phyloP scores from a whole-genome alignment of 2,329 filamentous ascomycete species.

The Alternaria metachromatica region DNA sequence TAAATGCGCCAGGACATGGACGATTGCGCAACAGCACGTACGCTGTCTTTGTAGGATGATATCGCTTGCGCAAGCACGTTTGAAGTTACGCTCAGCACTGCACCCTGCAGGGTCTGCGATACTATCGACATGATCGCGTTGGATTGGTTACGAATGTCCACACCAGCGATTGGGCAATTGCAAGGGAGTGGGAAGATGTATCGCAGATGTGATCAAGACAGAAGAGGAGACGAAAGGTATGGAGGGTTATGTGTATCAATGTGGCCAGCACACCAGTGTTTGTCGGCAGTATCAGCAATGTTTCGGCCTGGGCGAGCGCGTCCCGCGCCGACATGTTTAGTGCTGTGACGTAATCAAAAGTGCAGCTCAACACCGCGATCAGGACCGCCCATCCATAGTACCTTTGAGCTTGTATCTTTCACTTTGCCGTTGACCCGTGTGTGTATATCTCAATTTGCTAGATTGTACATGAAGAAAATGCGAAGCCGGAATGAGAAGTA shows the following conservation, averaged over 20 bases:
- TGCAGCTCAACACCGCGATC: slow-evolving; percentile 10
- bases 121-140: slow-evolving; percentile 39
- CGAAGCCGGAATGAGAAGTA: neutral
- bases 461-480: neutral
- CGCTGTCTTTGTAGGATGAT: slow-evolving; percentile 65
- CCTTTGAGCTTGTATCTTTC: neutral
- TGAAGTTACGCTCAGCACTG: slow-evolving; percentile 69
- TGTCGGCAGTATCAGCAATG: slow-evolving; percentile 11
- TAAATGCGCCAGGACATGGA: neutral
- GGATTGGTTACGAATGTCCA: neutral
- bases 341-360: slow-evolving; percentile 14
- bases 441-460: neutral
- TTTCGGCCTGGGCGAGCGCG: slow-evolving; percentile 11
- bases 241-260: slow-evolving; percentile 6
- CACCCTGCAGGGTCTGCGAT: slow-evolving; percentile 64
- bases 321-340: neutral
- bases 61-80: slow-evolving; percentile 78
- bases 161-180: neutral
- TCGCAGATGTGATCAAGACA: neutral
- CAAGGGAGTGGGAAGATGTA: neutral
- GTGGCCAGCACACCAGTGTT: slow-evolving; percentile 8
- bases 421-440: neutral
- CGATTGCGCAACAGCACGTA: slow-evolving; percentile 46
- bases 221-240: neutral
- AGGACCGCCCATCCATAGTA: slow-evolving; percentile 1